These are phyloP conservation scores for Isatis tinctoria DNA, from an alignment of 345 rosid species.

Conservation along the genomic window DNA sequence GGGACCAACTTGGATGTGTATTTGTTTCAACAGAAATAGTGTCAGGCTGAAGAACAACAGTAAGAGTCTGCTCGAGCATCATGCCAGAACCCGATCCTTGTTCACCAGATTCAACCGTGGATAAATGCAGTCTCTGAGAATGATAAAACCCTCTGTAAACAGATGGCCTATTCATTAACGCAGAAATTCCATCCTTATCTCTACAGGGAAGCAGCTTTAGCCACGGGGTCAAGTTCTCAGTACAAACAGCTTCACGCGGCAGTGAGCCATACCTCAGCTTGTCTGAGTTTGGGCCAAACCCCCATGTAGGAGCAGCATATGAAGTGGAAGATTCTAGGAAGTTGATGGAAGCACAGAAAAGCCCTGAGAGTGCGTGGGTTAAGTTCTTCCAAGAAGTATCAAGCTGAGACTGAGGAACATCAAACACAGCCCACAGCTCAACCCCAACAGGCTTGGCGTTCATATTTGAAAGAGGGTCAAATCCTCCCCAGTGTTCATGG, in stretches of 20 bases:
- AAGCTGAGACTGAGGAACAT: slow-evolving; percentile 64
- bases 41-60: slow-evolving; percentile 72
- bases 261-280: slow-evolving; percentile 75
- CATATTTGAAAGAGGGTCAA: slow-evolving; percentile 73
- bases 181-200: slow-evolving; percentile 82
- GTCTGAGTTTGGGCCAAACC: slow-evolving; percentile 54
- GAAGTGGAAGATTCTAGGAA: slow-evolving; percentile 77
- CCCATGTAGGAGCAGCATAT: slow-evolving; percentile 79
- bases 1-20: slow-evolving; percentile 79
- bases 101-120: slow-evolving; percentile 32
- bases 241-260: slow-evolving; percentile 99
- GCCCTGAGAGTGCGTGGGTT: slow-evolving; percentile 86
- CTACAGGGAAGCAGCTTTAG: slow-evolving; percentile 95
- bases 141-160: slow-evolving; percentile 89
- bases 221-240: slow-evolving; percentile 99
- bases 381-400: slow-evolving; percentile 89
- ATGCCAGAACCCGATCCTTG: slow-evolving; percentile 51
- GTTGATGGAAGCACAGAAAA: slow-evolving; percentile 94
- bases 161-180: slow-evolving; percentile 86
- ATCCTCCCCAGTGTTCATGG: slow-evolving; percentile 97
- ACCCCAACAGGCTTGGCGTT: slow-evolving; percentile 97
- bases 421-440: slow-evolving; percentile 95
- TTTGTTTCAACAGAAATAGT: slow-evolving; percentile 32
- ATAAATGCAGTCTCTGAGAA: slow-evolving; percentile 78
- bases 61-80: slow-evolving; percentile 75